Evolutionary conservation across 177 flowering plant species (phyloP).

Genomic region (Vitis hybrid): DNA sequence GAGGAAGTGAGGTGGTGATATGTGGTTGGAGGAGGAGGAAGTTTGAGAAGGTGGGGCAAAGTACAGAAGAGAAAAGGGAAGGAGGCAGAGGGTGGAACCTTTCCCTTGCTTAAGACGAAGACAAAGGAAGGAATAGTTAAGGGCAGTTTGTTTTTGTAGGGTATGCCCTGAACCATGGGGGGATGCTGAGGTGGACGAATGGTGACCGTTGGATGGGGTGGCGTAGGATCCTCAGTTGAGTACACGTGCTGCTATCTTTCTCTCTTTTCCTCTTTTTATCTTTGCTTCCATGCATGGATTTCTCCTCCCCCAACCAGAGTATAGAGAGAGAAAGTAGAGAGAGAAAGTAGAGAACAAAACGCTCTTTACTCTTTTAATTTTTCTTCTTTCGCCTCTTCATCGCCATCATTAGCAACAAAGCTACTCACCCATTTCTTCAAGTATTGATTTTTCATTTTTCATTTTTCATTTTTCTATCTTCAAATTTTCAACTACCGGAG

Average conservation of each 20-base stretch:
- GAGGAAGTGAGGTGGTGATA: background rate
- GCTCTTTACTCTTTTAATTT: slow-evolving; percentile 6
- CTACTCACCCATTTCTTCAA: slow-evolving; percentile 16
- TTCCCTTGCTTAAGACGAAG: slow-evolving; percentile 42
- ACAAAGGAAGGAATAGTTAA: slow-evolving; percentile 70
- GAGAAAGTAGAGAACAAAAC: slow-evolving; percentile 24
- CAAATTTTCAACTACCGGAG: slow-evolving; percentile 35
- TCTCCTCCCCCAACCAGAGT: slow-evolving; percentile 51
- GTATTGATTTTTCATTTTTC: slow-evolving; percentile 17
- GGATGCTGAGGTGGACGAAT: slow-evolving; percentile 27
- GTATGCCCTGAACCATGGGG: slow-evolving; percentile 15
- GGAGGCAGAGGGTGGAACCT: slow-evolving; percentile 33
- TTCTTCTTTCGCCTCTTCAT: slow-evolving; percentile 29
- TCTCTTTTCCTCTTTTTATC: slow-evolving; percentile 30
- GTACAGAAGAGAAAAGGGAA: background rate
- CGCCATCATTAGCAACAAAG: slow-evolving; percentile 45
- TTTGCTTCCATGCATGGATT: slow-evolving; percentile 82
- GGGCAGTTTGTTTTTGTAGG: slow-evolving; percentile 32
- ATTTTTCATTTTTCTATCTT: slow-evolving; percentile 16
- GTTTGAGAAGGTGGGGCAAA: background rate
- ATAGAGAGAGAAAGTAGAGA: slow-evolving; percentile 15
- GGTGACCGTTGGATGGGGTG: slow-evolving; percentile 41
- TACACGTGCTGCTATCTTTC: slow-evolving; percentile 61
- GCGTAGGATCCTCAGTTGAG: slow-evolving; percentile 57
- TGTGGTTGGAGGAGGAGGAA: background rate